Evolutionary conservation across 2,329 filamentous ascomycete genomes (phyloP), one percentile per base, ranked within the genome.

Genomic region (Sporothrix pseudoabietina): DNA sequence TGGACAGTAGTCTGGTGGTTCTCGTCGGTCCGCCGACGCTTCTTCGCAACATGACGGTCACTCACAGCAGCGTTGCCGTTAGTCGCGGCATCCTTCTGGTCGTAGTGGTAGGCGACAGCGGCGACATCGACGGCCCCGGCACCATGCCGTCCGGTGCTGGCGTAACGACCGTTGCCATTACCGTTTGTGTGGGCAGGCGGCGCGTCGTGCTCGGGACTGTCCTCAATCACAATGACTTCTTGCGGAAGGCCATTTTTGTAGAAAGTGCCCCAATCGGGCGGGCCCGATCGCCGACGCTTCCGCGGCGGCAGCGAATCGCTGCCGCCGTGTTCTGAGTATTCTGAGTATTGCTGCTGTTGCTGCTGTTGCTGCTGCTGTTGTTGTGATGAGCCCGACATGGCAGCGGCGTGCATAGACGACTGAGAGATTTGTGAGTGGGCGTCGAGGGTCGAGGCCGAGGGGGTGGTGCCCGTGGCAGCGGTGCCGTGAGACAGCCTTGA

Each of bases 211-310:
- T 87, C 86, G 70, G 91, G 91, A 4, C 89, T 90, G 80, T 94
- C 91, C 76, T 92, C 89, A 78, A 96, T 96, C 78, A 95, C 90
- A 79, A 96, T 95, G 79, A 96, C 90, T 83, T 96, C 93, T 80
- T 93, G 91, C 32, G 93, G 93, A 35, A 94, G 83, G 4, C 93
- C 93, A 81, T 95, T 94, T 80, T 91, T 91, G 81, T 94, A 95
- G 79, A 94, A 96, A 76, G 87, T 89, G 73, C 88, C 85, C 93
- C 93, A 96, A 82, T 96, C 90, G 69, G 92, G 91, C 77, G 89
- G 86, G 80, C 87, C 87, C 75, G 86, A 88, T 74, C 87, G 86
- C 76, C 87, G 84, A 76, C 87, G 84, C 80, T 89, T 89, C 76
- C 85, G 79, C 47, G 77, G 76, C 26, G 78, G 76, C 72, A 78